Evolutionary conservation across 2,329 filamentous ascomycete genomes (phyloP), one percentile per base, ranked within the genome.

Genomic region (Penicillium sp.): DNA sequence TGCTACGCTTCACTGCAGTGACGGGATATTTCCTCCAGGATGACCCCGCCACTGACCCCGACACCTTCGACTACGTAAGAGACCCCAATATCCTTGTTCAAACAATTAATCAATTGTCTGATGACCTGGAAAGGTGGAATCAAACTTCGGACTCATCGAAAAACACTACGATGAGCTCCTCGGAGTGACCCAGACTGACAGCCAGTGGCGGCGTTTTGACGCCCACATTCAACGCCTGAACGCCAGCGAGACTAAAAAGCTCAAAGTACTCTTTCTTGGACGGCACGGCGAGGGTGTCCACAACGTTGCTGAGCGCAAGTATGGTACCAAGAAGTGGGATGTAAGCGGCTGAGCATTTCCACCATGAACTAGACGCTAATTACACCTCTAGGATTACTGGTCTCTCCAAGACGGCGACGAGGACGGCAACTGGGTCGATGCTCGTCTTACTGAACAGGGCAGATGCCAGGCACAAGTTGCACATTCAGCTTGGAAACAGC

Each of bases 251-350:
- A 46, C 65, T 0, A 73, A 73, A 36, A 70, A 71, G 25, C 86
- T 85, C 70, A 81, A 81, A 50, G 72, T 87, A 0, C 73, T 87
- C 38, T 85, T 82, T 65, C 72, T 86, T 38, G 84, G 82, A 41
- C 79, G 85, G 29, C 85, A 87, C 65, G 85, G 85, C 23, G 79
- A 87, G 68, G 84, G 84, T 5, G 77, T 77, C 58, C 83, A 87
- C 71, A 87, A 87, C 65, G 83, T 84, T 13, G 85, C 84, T 1
- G 81, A 87, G 65, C 66, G 71, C 2, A 80, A 76, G 59, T 87
- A 85, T 60, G 84, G 84, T 31, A 85, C 81, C 0, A 75, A 79
- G 15, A 77, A 78, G 2, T 87, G 85, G 85, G 82, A 87, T 71
- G 81, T 82, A 73, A 50, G 76, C 72, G 7, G 2, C 4, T 15